phyloP scores from a whole-genome alignment of 805 yeast genomes.

The Candida pini region DNA sequence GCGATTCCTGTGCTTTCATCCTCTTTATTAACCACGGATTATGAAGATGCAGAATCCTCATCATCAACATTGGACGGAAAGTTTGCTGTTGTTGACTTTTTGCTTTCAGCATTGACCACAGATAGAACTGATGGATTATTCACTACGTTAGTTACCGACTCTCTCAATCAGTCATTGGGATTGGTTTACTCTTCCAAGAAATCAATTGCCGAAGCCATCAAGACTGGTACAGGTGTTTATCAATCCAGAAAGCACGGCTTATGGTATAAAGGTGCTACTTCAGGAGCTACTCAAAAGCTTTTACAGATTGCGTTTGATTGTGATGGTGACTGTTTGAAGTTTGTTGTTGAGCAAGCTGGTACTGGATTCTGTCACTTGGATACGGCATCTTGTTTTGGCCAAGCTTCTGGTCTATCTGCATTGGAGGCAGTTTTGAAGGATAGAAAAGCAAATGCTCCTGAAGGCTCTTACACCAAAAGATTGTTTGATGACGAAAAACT shows the following conservation, averaged over 20 bases:
- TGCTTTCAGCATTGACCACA: constrained; percentile 53
- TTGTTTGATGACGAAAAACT: constrained; percentile 73
- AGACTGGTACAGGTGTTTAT: constrained; percentile 82
- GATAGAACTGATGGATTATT: constrained; percentile 85
- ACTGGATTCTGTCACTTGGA: constrained; percentile 91
- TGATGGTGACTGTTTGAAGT: constrained; percentile 86
- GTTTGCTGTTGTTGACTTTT: constrained; percentile 28
- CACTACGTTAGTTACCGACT: constrained; percentile 76
- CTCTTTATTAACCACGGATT: constrained; percentile 29
- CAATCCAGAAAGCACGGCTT: constrained; percentile 88
- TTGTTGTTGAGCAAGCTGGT: constrained; percentile 79
- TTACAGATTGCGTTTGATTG: constrained; percentile 72
- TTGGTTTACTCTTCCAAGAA: constrained; percentile 84
- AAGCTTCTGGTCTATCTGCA: constrained; percentile 56
- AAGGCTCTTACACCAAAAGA: constrained; percentile 91
- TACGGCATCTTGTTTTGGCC: constrained; percentile 76
- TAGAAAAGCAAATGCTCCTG: constrained; percentile 69
- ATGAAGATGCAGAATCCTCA: constrained; percentile 14
- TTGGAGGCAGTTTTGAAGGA: constrained; percentile 62
- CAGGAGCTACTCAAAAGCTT: constrained; percentile 90
- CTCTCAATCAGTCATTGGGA: constrained; percentile 70
- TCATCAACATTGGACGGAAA: constrained; percentile 25
- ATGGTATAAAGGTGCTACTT: constrained; percentile 94
- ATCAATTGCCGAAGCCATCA: constrained; percentile 77
- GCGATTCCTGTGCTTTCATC: constrained; percentile 31